A percentile compares a stretch with the other conserved stretches of the same genome.
Evolutionary conservation across 148 eudicot genomes (phyloP).

Genomic region (Fagopyrum homotropicum): DNA sequence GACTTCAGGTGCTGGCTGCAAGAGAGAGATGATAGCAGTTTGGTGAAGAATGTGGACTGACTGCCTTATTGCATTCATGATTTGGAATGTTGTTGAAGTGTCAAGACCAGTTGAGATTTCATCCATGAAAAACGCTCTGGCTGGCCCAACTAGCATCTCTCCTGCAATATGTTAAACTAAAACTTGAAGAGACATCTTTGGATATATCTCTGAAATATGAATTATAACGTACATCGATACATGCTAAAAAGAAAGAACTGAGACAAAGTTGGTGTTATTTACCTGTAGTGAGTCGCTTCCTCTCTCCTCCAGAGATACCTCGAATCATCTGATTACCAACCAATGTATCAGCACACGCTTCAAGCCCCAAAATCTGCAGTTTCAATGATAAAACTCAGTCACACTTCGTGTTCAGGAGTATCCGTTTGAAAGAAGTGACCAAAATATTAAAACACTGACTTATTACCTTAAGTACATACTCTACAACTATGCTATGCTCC

Average conservation of each 20-base stretch:
- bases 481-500: not conserved
- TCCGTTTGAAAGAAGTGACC: not conserved
- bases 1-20: conserved; percentile 89
- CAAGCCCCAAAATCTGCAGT: conserved; percentile 10
- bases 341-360: conserved; percentile 10
- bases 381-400: not conserved
- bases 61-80: conserved; percentile 68
- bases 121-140: conserved; percentile 81
- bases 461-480: not conserved
- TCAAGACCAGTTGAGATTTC: conserved; percentile 91
- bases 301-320: conserved; percentile 9
- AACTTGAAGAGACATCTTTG: not conserved
- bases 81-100: conserved; percentile 86
- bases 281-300: conserved; percentile 6
- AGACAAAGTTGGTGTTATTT: no score
- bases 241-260: no score
- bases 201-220: not conserved
- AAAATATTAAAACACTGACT: not conserved
- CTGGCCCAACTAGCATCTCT: conserved; percentile 90
- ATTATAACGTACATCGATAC: not conserved
- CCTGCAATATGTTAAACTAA: conserved; percentile 26
- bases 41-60: conserved; percentile 76
- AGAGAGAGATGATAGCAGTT: conserved; percentile 70
- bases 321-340: conserved; percentile 10
- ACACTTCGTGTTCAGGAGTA: not conserved